A percentile compares a stretch with the other conserved stretches of the same genome.
Conservation (phyloP, 1,284 basidiomycete genomes). For the Psilocybe mexicana region DNA sequence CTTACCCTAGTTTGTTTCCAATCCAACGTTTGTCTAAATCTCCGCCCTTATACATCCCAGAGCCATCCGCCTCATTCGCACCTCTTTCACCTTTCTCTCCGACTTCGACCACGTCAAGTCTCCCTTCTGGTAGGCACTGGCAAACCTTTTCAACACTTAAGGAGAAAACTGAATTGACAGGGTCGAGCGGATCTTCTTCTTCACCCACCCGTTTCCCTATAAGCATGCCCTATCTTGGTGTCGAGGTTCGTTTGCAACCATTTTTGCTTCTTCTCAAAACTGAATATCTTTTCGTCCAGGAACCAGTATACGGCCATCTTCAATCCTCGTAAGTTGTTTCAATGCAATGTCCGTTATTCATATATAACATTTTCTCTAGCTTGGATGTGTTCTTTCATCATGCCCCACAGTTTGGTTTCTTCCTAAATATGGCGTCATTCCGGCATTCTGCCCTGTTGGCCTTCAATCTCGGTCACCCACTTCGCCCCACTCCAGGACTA, state of each 20-base stretch:
- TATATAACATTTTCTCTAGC: slow-evolving; percentile 25
- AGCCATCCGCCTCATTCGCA: slow-evolving; percentile 27
- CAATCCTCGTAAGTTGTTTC: slow-evolving; percentile 37
- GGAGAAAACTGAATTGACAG: slow-evolving; percentile 38
- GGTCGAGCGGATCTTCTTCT: slow-evolving; percentile 38
- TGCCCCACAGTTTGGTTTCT: slow-evolving; percentile 47
- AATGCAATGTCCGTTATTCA: slow-evolving; percentile 2
- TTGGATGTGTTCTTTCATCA: slow-evolving; percentile 45
- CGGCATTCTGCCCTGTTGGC: slow-evolving; percentile 36
- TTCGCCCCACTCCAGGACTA: slow-evolving; percentile 49
- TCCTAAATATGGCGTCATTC: slow-evolving; percentile 45
- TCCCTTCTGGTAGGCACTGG: slow-evolving; percentile 42
- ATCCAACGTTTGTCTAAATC: slow-evolving; percentile 32
- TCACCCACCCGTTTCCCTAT: slow-evolving; percentile 34
- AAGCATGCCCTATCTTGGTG: slow-evolving; percentile 33
- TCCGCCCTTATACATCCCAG: slow-evolving; percentile 34
- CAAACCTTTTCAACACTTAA: slow-evolving; percentile 34
- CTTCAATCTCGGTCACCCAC: slow-evolving; percentile 37
- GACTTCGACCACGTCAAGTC: slow-evolving; percentile 41
- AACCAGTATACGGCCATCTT: slow-evolving; percentile 36
- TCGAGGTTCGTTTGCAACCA: slow-evolving; percentile 31
- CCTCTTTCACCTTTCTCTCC: slow-evolving; percentile 42
- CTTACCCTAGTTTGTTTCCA: slow-evolving; percentile 35
- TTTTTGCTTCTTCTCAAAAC: slow-evolving; percentile 1
- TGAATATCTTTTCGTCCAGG: slow-evolving; percentile 25